These are phyloP conservation scores for Heracleum sosnowskyi DNA, from an alignment of 129 eudicot species.

Conservation along the genomic window DNA sequence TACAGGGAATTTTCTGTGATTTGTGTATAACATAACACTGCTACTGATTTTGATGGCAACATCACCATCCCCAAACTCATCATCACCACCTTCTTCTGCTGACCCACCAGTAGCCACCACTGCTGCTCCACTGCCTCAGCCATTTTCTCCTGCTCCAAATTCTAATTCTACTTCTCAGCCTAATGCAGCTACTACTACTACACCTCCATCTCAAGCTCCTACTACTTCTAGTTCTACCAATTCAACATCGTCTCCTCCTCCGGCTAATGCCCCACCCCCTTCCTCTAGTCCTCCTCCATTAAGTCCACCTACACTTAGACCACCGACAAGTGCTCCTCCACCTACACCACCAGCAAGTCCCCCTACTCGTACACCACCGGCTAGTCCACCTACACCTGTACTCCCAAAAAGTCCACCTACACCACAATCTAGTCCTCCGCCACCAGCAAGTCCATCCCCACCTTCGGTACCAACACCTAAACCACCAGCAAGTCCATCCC, in stretches of 20 bases:
- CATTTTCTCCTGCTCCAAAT: neutral
- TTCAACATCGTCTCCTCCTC: slow-evolving; percentile 21
- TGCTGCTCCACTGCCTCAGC: slow-evolving; percentile 3
- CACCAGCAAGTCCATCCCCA: slow-evolving; percentile 21
- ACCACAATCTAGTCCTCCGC: slow-evolving; percentile 1
- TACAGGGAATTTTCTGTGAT: neutral
- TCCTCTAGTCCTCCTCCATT: neutral
- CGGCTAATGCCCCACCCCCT: neutral
- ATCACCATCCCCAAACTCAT: slow-evolving; percentile 25
- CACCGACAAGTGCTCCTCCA: neutral
- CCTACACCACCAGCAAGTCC: neutral
- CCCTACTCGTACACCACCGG: neutral
- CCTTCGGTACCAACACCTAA: slow-evolving; percentile 24
- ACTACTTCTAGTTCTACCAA: neutral
- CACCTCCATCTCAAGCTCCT: slow-evolving; percentile 7
- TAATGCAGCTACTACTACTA: neutral
- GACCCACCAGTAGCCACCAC: slow-evolving; percentile 22
- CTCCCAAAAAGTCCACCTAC: neutral
- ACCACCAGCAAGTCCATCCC: slow-evolving; percentile 9
- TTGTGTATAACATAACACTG: neutral
- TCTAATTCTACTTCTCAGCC: slow-evolving; percentile 5
- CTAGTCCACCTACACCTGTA: neutral
- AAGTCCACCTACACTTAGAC: slow-evolving; percentile 1
- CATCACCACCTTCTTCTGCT: slow-evolving; percentile 16
- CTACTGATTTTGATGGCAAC: slow-evolving; percentile 17